Conservation (phyloP, 2,329 filamentous ascomycete genomes). For the Rhexocercosporidium sp. region DNA sequence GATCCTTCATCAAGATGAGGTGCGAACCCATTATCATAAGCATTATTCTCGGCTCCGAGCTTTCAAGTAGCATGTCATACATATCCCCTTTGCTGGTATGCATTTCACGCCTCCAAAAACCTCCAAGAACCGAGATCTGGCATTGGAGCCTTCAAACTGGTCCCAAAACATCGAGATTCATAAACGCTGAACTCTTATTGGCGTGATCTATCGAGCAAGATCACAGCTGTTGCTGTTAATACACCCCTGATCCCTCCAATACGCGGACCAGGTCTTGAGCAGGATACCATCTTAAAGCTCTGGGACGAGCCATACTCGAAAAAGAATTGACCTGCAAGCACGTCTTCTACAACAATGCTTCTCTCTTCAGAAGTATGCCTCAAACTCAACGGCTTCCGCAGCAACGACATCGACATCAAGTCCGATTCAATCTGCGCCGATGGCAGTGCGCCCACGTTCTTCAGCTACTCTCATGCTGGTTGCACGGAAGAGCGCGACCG, state of each 20-base stretch:
- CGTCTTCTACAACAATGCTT: not conserved
- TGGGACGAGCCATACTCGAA: constrained; percentile 1
- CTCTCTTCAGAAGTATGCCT: not conserved
- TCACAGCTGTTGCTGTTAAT: too few species aligned
- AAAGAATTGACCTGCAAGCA: not conserved
- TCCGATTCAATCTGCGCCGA: not conserved
- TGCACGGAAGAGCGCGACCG: not conserved
- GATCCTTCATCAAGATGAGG: too few species aligned
- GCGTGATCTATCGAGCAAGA: not conserved
- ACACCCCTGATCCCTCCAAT: too few species aligned
- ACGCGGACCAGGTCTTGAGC: not conserved
- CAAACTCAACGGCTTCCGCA: not conserved
- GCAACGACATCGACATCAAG: not conserved
- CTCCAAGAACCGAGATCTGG: too few species aligned
- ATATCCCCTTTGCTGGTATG: not conserved
- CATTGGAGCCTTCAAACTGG: too few species aligned
- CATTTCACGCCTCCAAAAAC: too few species aligned
- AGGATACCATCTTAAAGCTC: not conserved
- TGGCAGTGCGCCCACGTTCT: not conserved
- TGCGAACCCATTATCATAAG: not conserved
- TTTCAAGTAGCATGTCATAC: too few species aligned
- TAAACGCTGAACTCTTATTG: too few species aligned
- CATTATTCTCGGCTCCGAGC: not conserved
- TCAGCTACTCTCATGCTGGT: not conserved
- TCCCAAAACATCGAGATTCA: too few species aligned